Percentiles rank a stretch among this genome's conserved stretches.
Evolutionary conservation across 306 rosid genomes (phyloP).

Genomic region (Sicyos baderoa): DNA sequence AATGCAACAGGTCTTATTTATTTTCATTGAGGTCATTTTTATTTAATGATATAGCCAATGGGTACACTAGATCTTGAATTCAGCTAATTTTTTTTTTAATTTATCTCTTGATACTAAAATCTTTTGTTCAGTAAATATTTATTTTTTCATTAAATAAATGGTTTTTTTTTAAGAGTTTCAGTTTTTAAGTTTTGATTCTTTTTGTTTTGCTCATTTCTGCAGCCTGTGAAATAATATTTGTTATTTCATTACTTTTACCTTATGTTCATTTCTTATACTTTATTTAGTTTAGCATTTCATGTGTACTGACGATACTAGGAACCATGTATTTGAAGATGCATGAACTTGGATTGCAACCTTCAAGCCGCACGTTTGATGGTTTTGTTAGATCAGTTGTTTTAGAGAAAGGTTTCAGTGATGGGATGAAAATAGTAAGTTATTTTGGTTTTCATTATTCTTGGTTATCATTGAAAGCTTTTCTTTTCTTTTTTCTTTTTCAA

Average conservation of each 20-base stretch:
- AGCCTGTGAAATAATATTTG: neutral
- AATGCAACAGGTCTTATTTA: constrained; percentile 46
- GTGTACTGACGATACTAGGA: constrained; percentile 22
- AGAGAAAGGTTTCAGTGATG: constrained; percentile 38
- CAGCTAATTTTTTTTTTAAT: neutral
- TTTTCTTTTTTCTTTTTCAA: neutral
- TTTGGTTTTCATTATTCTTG: constrained; percentile 20
- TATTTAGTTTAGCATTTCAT: constrained; percentile 26
- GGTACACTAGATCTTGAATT: neutral
- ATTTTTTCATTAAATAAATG: neutral
- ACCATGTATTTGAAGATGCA: constrained; percentile 56
- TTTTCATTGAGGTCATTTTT: constrained; percentile 2
- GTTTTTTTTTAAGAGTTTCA: neutral
- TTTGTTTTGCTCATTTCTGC: constrained; percentile 2
- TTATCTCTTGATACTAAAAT: constrained; percentile 5
- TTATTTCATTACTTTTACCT: neutral
- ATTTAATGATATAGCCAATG: neutral
- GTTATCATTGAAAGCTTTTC: neutral
- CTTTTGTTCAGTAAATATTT: neutral
- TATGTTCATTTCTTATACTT: constrained; percentile 6
- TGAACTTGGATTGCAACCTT: constrained; percentile 60
- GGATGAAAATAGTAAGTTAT: constrained; percentile 53
- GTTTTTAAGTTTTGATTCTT: neutral
- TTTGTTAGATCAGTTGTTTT: constrained; percentile 49
- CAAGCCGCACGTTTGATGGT: constrained; percentile 52